Percentiles rank a stretch among this genome's conserved stretches.
These are phyloP conservation scores for Quercus engelmannii DNA, from an alignment of 306 rosid species.

Conservation along the genomic window DNA sequence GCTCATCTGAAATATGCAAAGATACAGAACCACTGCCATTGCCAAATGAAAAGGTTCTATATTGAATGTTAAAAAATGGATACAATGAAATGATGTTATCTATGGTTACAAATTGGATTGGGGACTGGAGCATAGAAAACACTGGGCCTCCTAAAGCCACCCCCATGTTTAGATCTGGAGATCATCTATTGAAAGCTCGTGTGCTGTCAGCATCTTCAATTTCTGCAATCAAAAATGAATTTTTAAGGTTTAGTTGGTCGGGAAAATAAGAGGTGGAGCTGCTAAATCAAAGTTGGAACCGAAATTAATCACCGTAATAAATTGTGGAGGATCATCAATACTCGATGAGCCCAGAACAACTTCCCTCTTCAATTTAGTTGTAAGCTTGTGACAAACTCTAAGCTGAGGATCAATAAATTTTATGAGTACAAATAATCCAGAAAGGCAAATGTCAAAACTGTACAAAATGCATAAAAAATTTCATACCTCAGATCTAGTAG, in stretches of 20 bases:
- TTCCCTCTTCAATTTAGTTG: constrained; percentile 78
- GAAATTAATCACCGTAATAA: constrained; percentile 59
- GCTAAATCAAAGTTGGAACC: neutral
- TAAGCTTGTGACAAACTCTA: constrained; percentile 92
- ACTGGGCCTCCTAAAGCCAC: constrained; percentile 14
- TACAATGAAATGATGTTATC: constrained; percentile 17
- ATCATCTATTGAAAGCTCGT: constrained; percentile 81
- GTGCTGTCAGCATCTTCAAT: constrained; percentile 61
- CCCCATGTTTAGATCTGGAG: constrained; percentile 58
- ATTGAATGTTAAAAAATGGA: constrained; percentile 15
- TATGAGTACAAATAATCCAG: neutral
- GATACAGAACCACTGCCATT: neutral
- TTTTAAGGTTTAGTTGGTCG: neutral
- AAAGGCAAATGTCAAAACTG: neutral
- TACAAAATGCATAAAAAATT: neutral
- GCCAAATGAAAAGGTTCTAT: neutral
- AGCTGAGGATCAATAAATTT: constrained; percentile 53
- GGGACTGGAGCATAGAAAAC: constrained; percentile 12
- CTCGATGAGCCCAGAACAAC: constrained; percentile 86
- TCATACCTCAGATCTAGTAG: constrained; percentile 94
- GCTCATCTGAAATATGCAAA: constrained; percentile 9
- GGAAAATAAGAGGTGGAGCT: neutral
- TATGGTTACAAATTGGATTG: constrained; percentile 25
- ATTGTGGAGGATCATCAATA: constrained; percentile 88
- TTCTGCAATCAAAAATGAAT: constrained; percentile 50